Evolutionary conservation across 1,284 basidiomycete species (phyloP).

Genomic region (Leccinum solheimii): DNA sequence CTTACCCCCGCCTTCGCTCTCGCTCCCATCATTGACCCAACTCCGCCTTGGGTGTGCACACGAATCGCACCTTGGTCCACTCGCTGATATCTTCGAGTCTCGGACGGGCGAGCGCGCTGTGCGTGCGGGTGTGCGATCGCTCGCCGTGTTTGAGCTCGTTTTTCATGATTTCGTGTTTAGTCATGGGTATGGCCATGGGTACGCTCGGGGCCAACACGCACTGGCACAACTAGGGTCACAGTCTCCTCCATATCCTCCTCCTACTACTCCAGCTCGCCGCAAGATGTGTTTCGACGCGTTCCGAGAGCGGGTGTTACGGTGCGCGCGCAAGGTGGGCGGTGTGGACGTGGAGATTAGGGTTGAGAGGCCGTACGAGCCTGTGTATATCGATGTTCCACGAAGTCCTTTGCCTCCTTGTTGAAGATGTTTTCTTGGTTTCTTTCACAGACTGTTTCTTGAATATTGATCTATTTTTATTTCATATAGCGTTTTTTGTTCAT

Average conservation of each 20-base stretch:
- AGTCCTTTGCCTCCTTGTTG: not conserved
- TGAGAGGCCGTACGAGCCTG: slow-evolving; percentile 30
- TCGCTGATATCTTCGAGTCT: slow-evolving; percentile 21
- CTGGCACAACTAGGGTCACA: not conserved
- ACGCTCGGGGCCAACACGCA: not conserved
- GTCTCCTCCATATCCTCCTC: not conserved
- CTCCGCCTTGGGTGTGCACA: slow-evolving; percentile 27
- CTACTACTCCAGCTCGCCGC: slow-evolving; percentile 10
- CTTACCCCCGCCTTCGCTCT: not conserved
- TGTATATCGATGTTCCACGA: slow-evolving; percentile 19
- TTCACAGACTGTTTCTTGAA: not conserved
- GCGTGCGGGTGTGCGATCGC: slow-evolving; percentile 10
- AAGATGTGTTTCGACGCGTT: slow-evolving; percentile 24
- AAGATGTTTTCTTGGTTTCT: not conserved
- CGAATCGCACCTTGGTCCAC: slow-evolving; percentile 17
- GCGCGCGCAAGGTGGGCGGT: slow-evolving; percentile 22
- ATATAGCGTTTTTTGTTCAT: not conserved
- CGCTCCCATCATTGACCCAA: slow-evolving; percentile 21
- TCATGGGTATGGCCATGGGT: not conserved
- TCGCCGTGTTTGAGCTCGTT: slow-evolving; percentile 26
- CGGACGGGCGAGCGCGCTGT: slow-evolving; percentile 18
- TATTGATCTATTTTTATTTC: not conserved
- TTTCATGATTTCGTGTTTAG: slow-evolving; percentile 29
- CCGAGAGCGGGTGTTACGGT: slow-evolving; percentile 22
- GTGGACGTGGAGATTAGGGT: slow-evolving; percentile 28